Evolutionary conservation across 257 asterid genomes (phyloP).

Genomic region (Coffea canephora): DNA sequence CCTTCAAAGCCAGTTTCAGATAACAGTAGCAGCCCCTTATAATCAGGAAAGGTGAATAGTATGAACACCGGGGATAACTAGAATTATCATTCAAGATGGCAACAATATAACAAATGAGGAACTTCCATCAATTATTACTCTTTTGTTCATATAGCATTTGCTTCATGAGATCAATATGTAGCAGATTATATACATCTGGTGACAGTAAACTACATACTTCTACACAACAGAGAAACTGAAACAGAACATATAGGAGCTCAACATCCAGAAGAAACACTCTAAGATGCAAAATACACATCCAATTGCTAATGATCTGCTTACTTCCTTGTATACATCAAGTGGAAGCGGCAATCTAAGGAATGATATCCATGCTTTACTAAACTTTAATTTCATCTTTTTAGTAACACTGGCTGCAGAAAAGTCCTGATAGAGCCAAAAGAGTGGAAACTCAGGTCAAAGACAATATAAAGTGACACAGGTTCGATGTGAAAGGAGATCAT

Average conservation of each 20-base stretch:
- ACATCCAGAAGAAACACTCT: neutral
- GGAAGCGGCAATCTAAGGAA: slow-evolving; percentile 83
- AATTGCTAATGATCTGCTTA: slow-evolving; percentile 19
- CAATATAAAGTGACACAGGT: neutral
- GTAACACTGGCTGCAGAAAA: slow-evolving; percentile 42
- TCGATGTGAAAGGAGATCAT: neutral
- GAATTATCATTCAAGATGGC: neutral
- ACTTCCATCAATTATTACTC: neutral
- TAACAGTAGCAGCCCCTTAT: neutral
- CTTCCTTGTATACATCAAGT: slow-evolving; percentile 93
- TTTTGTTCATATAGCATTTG: neutral
- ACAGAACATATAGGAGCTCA: neutral
- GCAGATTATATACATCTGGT: no score
- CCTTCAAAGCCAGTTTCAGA: neutral
- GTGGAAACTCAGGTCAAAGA: neutral
- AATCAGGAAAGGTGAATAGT: neutral
- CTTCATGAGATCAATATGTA: neutral
- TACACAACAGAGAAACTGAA: neutral
- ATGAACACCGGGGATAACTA: neutral
- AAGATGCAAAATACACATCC: neutral
- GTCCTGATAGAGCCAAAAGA: slow-evolving; percentile 46
- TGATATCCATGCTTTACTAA: slow-evolving; percentile 89
- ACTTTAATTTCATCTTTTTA: slow-evolving; percentile 82
- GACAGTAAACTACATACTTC: no score
- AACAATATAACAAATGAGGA: neutral